Conservation (phyloP, 2,329 filamentous ascomycete genomes). For the Fusarium buharicum region DNA sequence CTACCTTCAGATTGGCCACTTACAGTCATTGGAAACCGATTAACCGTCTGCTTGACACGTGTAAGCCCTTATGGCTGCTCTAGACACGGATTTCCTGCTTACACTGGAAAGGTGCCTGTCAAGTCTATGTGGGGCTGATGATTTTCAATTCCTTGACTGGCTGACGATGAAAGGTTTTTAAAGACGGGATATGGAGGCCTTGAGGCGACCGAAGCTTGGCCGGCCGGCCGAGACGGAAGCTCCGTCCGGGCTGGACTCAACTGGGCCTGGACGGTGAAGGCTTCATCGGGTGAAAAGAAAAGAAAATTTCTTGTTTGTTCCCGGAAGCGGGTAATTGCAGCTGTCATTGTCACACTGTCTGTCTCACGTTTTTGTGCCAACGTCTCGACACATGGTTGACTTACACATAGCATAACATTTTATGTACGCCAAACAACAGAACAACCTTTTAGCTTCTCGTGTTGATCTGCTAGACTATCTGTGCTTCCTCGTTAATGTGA, state of each 20-base stretch:
- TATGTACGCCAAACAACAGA: neutral
- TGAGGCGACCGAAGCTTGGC: conserved; percentile 32
- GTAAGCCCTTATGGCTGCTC: conserved; percentile 8
- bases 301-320: conserved; percentile 21
- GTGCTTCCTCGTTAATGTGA: conserved; percentile 4
- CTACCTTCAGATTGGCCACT: conserved; percentile 28
- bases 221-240: conserved; percentile 20
- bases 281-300: conserved; percentile 5
- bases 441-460: neutral
- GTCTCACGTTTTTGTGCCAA: conserved; percentile 16
- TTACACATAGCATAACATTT: conserved; percentile 8
- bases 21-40: neutral
- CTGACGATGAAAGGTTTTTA: conserved; percentile 6
- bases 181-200: conserved; percentile 13
- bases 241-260: conserved; percentile 16
- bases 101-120: neutral
- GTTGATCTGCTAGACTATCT: neutral
- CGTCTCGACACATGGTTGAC: conserved; percentile 11
- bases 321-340: conserved; percentile 11
- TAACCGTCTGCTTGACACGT: conserved; percentile 3
- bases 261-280: neutral
- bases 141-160: conserved; percentile 3
- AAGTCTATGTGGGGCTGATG: neutral
- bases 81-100: conserved; percentile 6
- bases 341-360: conserved; percentile 1